Evolutionary conservation across 768 basidiomycete species (phyloP), one percentile per base, ranked within the genome.

Genomic region (Trametes coccinea): DNA sequence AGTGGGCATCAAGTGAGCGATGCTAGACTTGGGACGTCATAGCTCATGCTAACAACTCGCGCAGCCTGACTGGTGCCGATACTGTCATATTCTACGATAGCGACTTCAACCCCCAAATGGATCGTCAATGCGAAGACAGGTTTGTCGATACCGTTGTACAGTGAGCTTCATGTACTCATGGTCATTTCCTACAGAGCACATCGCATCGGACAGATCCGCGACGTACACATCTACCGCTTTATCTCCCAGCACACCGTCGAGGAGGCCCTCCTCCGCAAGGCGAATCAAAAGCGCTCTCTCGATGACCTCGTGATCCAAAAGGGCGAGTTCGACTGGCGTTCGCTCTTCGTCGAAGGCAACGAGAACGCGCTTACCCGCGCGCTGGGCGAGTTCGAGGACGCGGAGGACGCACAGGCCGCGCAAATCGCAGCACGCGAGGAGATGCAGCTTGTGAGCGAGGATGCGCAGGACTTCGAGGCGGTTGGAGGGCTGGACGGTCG

Each of bases 61-160:
- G 47, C 72, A 88, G 93, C 73, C 71, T 91, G 63, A 90, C 89
- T 5, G 91, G 91, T 16, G 94, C 94, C 17, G 94, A 96, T 70
- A 98, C 97, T 0, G 96, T 99, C 68, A 85, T 99, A 56, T 95
- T 99, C 74, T 98, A 96, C 70, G 96, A 98, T 71, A 93, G 92
- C 62, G 95, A 97, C 73, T 97, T 96, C 79, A 94, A 93, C 68
- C 95, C 95, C 0, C 95, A 97, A 72, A 97, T 96, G 92, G 96
- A 99, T 73, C 80, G 90, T 47, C 96, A 99, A 71, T 98, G 97
- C 67, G 93, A 95, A 75, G 96, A 98, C 74, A 82, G 90, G 88
- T 88, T 70, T 63, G 82, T 67, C n/a, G 3, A 45, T 29, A 43
- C 9, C 48, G 17, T 13, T 45, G 40, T 48, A 5, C 13, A 5